phyloP scores from a whole-genome alignment of 1,284 basidiomycete species.

The Heterobasidion irregulare region DNA sequence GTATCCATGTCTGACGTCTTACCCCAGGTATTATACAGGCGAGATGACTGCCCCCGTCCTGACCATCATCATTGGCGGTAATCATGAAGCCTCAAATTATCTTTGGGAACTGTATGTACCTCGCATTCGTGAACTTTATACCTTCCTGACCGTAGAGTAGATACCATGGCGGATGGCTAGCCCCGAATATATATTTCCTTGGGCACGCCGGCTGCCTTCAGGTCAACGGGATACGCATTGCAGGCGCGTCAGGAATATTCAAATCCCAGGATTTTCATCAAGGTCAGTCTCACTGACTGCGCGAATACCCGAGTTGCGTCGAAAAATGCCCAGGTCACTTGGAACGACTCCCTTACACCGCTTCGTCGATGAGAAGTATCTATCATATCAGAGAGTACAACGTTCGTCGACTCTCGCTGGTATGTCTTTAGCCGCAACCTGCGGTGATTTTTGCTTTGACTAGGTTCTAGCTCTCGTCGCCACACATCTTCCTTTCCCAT shows the following conservation, averaged over 20 bases:
- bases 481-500: conserved; percentile 85
- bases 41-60: conserved; percentile 76
- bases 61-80: conserved; percentile 95
- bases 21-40: conserved; percentile 77
- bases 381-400: conserved; percentile 92
- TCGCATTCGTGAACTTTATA: background rate
- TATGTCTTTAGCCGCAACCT: conserved; percentile 29
- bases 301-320: background rate
- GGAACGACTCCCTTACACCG: conserved; percentile 68
- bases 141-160: conserved; percentile 27
- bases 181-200: conserved; percentile 95
- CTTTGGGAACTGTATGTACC: conserved; percentile 86
- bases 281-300: conserved; percentile 37
- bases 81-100: conserved; percentile 97
- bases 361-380: conserved; percentile 68
- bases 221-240: conserved; percentile 81
- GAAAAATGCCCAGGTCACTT: conserved; percentile 43
- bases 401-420: conserved; percentile 73
- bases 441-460: background rate
- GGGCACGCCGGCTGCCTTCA: conserved; percentile 88
- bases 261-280: conserved; percentile 72
- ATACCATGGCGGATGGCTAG: conserved; percentile 94
- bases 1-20: background rate
- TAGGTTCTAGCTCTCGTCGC: conserved; percentile 41
- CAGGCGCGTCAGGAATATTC: conserved; percentile 91